These are phyloP conservation scores for Fusarium scirpi DNA, from an alignment of 2,329 filamentous ascomycete genomes.

Conservation along the genomic window DNA sequence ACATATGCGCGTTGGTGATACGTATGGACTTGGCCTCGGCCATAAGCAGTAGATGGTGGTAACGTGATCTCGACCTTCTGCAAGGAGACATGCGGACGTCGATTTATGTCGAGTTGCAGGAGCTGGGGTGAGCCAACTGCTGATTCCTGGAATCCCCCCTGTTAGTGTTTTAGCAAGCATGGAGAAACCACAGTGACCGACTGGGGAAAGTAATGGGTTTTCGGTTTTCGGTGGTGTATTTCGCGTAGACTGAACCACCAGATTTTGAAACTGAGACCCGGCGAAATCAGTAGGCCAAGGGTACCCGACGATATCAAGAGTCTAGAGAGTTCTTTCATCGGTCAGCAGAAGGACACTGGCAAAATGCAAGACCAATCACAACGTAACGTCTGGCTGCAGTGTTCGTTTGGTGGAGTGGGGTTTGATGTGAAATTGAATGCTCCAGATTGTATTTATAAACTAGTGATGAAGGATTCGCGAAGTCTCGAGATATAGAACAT, in stretches of 20 bases:
- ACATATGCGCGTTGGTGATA: constrained; percentile 13
- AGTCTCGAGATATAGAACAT: not conserved
- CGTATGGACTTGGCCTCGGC: constrained; percentile 9
- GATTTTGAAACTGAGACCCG: not conserved
- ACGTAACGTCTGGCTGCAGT: not conserved
- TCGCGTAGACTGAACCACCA: constrained; percentile 7
- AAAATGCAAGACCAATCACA: not conserved
- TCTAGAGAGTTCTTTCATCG: not conserved
- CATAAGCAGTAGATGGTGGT: constrained; percentile 27
- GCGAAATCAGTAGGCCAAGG: not conserved
- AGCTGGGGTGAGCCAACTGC: constrained; percentile 15
- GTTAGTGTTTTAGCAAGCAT: not conserved
- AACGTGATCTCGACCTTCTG: constrained; percentile 44
- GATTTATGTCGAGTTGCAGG: constrained; percentile 15
- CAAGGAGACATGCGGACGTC: constrained; percentile 30
- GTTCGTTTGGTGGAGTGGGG: not conserved
- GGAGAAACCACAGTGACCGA: not conserved
- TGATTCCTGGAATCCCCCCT: constrained; percentile 4
- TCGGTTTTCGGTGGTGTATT: not conserved
- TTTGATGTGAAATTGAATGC: not conserved
- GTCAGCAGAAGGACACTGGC: not conserved
- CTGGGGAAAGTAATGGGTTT: not conserved
- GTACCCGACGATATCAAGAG: not conserved
- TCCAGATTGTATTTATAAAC: not conserved
- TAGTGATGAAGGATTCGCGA: not conserved